Evolutionary conservation across 371 early-diverging fungal genomes (phyloP).

Genomic region (Entomophthora muscae): DNA sequence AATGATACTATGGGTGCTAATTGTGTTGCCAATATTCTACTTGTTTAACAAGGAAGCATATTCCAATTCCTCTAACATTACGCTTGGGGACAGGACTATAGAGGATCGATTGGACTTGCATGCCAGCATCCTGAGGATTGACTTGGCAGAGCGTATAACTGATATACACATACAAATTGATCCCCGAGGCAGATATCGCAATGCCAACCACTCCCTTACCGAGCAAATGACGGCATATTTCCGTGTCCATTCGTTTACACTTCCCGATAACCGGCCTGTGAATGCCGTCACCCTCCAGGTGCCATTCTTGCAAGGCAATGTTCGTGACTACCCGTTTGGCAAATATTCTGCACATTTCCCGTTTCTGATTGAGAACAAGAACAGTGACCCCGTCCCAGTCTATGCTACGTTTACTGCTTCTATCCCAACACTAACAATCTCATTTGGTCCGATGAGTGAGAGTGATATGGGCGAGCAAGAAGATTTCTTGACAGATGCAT

Average conservation of each 20-base stretch:
- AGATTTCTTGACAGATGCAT: not conserved
- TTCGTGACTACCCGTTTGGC: slow-evolving; percentile 18
- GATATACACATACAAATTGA: not conserved
- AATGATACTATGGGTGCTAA: not conserved
- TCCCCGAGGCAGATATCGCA: not conserved
- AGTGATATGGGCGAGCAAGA: not conserved
- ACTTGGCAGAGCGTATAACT: not conserved
- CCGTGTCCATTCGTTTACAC: not conserved
- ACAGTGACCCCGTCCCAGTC: not conserved
- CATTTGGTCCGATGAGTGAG: not conserved
- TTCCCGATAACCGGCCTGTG: not conserved
- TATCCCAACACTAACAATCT: not conserved
- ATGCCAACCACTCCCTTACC: not conserved
- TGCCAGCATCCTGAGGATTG: not conserved
- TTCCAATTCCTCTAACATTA: not conserved
- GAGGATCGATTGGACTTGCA: not conserved
- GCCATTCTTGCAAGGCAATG: slow-evolving; percentile 17
- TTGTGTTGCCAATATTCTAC: not conserved
- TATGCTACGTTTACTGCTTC: not conserved
- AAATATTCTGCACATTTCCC: slow-evolving; percentile 8
- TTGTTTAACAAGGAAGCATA: not conserved
- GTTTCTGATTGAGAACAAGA: not conserved
- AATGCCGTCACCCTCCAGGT: slow-evolving; percentile 11
- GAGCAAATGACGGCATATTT: not conserved
- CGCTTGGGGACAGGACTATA: not conserved